Conservation (phyloP, 1,284 basidiomycete species). For the Microbotryomycetes sp. region DNA sequence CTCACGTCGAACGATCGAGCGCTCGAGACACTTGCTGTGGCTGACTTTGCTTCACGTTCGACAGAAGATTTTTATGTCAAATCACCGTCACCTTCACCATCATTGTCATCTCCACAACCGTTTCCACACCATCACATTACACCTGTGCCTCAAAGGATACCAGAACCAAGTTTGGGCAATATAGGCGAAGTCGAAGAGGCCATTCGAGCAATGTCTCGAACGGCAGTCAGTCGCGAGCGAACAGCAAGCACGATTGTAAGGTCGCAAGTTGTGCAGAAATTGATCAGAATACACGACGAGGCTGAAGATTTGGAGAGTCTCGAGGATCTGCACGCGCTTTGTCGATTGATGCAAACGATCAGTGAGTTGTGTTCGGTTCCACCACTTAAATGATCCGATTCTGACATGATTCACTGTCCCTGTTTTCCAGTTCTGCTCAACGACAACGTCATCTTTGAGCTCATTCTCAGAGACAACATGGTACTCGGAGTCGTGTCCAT, state of each 20-base stretch:
- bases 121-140: constrained; percentile 8
- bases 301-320: constrained; percentile 90
- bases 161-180: constrained; percentile 41
- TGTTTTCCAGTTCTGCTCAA: constrained; percentile 75
- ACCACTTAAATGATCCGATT: background rate
- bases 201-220: constrained; percentile 47
- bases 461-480: constrained; percentile 85
- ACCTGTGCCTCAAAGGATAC: constrained; percentile 37
- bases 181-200: constrained; percentile 41
- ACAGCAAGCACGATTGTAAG: constrained; percentile 17
- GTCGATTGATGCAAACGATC: constrained; percentile 89
- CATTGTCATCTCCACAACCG: constrained; percentile 13
- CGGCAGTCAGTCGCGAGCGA: constrained; percentile 59
- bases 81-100: constrained; percentile 23
- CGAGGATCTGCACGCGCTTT: constrained; percentile 80
- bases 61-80: constrained; percentile 5
- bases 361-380: constrained; percentile 52
- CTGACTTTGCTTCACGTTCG: constrained; percentile 11
- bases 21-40: no score
- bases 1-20: constrained; percentile 36
- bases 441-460: constrained; percentile 90
- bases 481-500: constrained; percentile 92
- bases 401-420: background rate
- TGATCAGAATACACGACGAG: constrained; percentile 74
- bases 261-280: constrained; percentile 78